phyloP scores from a whole-genome alignment of 768 basidiomycete species.

The Epithele typhae region DNA sequence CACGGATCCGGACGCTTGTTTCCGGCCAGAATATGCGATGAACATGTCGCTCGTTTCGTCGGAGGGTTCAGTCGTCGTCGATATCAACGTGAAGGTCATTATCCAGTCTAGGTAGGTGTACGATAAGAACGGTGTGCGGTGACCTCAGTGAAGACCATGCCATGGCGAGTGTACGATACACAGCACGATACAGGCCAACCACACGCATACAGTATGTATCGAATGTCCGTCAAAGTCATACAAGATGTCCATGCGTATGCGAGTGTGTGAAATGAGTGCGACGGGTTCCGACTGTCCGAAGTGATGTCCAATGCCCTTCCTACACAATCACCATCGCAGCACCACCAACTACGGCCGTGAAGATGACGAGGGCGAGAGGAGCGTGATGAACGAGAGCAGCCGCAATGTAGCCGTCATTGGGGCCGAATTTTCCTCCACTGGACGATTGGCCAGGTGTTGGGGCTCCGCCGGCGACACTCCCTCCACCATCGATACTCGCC shows the following conservation, averaged over 20 bases:
- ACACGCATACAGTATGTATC: slow-evolving; percentile 2
- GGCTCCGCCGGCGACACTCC: slow-evolving; percentile 43
- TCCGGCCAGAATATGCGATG: too few relatives aligned
- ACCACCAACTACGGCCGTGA: slow-evolving; percentile 42
- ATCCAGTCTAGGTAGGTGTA: not conserved
- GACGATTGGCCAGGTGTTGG: slow-evolving; percentile 54
- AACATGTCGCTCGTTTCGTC: too few relatives aligned
- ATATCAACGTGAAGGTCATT: not conserved
- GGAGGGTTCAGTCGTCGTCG: too few relatives aligned
- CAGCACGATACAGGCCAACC: not conserved
- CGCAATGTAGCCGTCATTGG: slow-evolving; percentile 61
- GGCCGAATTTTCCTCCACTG: slow-evolving; percentile 52
- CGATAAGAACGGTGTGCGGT: too few relatives aligned
- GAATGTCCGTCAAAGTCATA: slow-evolving; percentile 15
- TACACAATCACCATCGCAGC: slow-evolving; percentile 44
- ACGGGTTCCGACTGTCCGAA: slow-evolving; percentile 6
- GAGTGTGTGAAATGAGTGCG: not conserved
- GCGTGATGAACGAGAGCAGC: slow-evolving; percentile 44
- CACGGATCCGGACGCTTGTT: too few relatives aligned
- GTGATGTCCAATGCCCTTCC: slow-evolving; percentile 5
- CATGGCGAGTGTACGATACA: too few relatives aligned
- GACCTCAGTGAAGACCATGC: too few relatives aligned
- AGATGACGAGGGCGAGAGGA: slow-evolving; percentile 38
- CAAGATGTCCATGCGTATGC: slow-evolving; percentile 11
- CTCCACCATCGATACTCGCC: slow-evolving; percentile 50